Evolutionary conservation across 495 filamentous ascomycete species (phyloP).

Genomic region (Amniculicola lignicola): DNA sequence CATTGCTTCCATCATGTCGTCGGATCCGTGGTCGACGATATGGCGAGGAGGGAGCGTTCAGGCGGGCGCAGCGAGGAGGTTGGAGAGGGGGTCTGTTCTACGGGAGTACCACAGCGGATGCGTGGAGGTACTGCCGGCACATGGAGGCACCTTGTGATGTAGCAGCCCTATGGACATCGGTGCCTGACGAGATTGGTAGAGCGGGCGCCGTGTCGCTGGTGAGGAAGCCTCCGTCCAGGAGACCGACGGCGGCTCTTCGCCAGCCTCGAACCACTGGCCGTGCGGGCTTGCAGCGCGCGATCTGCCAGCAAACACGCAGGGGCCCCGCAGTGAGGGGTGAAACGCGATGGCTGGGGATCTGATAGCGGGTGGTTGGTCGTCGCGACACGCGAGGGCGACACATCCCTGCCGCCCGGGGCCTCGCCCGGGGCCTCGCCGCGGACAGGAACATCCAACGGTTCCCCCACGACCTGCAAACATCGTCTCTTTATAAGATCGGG

Average conservation of each 20-base stretch:
- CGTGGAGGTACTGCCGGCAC: conserved; percentile 26
- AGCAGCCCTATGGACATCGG: conserved; percentile 33
- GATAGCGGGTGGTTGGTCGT: conserved; percentile 13
- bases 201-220: neutral
- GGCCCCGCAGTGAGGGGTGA: conserved; percentile 20
- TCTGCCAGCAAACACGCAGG: conserved; percentile 22
- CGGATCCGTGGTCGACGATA: neutral
- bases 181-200: conserved; percentile 23
- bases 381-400: conserved; percentile 1
- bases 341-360: conserved; percentile 22
- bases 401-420: conserved; percentile 7
- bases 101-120: conserved; percentile 15
- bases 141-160: conserved; percentile 30
- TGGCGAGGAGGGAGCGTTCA: neutral
- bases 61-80: conserved; percentile 7
- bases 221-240: neutral
- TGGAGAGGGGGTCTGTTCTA: conserved; percentile 15
- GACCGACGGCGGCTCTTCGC: neutral
- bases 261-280: conserved; percentile 7
- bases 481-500: no score
- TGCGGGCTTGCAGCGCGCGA: neutral
- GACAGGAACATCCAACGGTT: neutral
- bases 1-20: conserved; percentile 24
- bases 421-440: neutral
- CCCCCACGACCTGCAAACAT: conserved; percentile 6